A percentile compares a stretch with the other conserved stretches of the same genome.
Evolutionary conservation across 2,329 filamentous ascomycete genomes (phyloP).

Genomic region (Lachnellula cervina): DNA sequence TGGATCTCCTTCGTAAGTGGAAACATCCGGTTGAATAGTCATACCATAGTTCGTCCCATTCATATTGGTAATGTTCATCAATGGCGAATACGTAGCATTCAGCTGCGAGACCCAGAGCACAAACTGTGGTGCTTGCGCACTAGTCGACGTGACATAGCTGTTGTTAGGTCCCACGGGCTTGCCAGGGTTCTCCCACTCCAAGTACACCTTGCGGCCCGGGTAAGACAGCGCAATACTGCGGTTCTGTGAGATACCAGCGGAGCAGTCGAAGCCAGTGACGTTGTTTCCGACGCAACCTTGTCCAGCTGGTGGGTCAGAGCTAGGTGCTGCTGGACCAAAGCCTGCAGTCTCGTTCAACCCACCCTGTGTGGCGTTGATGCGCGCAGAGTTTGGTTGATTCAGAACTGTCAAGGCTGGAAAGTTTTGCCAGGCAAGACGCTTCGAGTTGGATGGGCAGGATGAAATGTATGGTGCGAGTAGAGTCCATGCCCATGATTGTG

Average conservation of each 20-base stretch:
- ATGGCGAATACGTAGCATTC: constrained; percentile 64
- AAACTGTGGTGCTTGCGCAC: constrained; percentile 56
- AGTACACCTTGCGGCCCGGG: constrained; percentile 64
- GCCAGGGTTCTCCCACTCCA: constrained; percentile 70
- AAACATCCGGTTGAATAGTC: constrained; percentile 67
- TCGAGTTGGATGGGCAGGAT: constrained; percentile 67
- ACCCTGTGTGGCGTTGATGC: constrained; percentile 57
- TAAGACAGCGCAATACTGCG: constrained; percentile 67
- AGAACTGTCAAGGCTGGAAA: constrained; percentile 67
- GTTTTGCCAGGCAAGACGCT: constrained; percentile 78
- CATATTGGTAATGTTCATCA: constrained; percentile 45
- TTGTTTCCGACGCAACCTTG: constrained; percentile 56
- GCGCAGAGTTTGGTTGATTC: constrained; percentile 72
- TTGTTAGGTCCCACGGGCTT: constrained; percentile 72
- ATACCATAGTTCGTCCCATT: constrained; percentile 32
- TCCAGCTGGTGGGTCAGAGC: constrained; percentile 34
- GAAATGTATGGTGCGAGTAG: constrained; percentile 76
- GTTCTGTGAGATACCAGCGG: constrained; percentile 63
- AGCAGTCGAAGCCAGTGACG: constrained; percentile 51
- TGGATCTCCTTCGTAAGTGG: constrained; percentile 59
- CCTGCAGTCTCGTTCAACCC: constrained; percentile 60
- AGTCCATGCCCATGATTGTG: constrained; percentile 82
- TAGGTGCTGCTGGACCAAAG: constrained; percentile 38
- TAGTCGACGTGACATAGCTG: constrained; percentile 65
- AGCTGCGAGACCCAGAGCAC: constrained; percentile 76